Evolutionary conservation across 2,329 filamentous ascomycete genomes (phyloP), one percentile per base, ranked within the genome.

Genomic region (Scortechinia acanthostroma): DNA sequence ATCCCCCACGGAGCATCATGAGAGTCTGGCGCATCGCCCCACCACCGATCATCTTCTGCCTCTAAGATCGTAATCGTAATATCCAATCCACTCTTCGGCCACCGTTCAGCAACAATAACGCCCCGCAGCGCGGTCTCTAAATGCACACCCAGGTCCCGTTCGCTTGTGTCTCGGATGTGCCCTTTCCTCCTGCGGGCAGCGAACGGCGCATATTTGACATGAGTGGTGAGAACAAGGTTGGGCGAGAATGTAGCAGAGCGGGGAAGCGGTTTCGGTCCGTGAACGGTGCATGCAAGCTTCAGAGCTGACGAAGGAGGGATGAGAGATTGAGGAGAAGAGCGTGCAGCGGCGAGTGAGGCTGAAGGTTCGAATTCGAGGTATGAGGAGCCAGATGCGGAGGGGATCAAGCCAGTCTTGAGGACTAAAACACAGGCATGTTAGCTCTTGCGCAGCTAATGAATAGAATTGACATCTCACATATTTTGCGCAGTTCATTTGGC

Each of bases 41-140:
- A 62, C 60, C 63, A 76, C 60, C 60, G 76, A 65, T 91, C 86
- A 59, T 96, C 88, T 58, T 97, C 93, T 2, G 89, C 91, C 66
- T 98, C 93, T 16, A 98, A 72, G 43, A 98, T 82, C 0, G 90
- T 96, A 43, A 98, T 81, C 16, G 95, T 84, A 33, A 98, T 83
- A 60, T 98, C 93, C n/a, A 95, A 83, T 40, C 89, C 91, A 61
- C 89, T 95, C 71, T 98, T 98, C n/a, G 93, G 93, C 88, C 91
- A 98, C 47, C 91, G 76, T 60, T 96, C 91, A 14, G 89, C 90
- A 57, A 97, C 91, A 43, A 97, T 82, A 4, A 89, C 87, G 1
- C 91, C 91, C 23, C 90, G 79, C 43, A 98, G 72, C 21, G 93
- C 91, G 15, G 89, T 91, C 63, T 97, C 91, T 2, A 98, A 71